Evolutionary conservation across 495 filamentous ascomycete species (phyloP), one percentile per base, ranked within the genome.

Genomic region (Aspergillus haitiensis): DNA sequence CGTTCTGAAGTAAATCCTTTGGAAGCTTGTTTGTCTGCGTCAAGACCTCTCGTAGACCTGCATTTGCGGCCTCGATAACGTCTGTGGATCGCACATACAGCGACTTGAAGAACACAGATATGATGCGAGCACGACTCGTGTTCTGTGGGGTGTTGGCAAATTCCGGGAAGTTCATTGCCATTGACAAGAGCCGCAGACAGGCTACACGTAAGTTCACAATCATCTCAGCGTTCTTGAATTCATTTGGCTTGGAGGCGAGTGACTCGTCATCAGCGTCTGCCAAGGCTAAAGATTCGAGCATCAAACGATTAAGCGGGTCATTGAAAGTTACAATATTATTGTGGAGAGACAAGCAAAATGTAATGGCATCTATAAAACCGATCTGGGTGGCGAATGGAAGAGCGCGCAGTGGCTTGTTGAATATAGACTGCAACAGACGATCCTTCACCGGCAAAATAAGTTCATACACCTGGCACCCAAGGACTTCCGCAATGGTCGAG

Each of bases 291-390:
- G 93, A 91, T 71, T 99, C 95, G 80, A 93, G 86, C 62, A 99
- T 82, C 45, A 99, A 77, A 5, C 95, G 84, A 64, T 91, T 95
- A 21, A 97, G 82, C 58, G 90, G 83, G 46, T 97, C 93, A 65
- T 96, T 93, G 70, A 97, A 96, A 12, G 86, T 82, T 18, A 98
- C 82, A 53, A 97, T 91, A 55, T 92, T 88, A 45, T 88, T 84
- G 63, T 93, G 90, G 32, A 98, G 78, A 31, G 87, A 84, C 73
- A 99, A 81, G 71, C 91, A 95, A 71, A 92, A 98, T 0, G 90
- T 94, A 63, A 99, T 92, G 6, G 93, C 95, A 71, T 98, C 94
- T 63, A 99, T 96, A 69, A 93, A 98, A 9, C 94, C 95, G 67
- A 99, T 98, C 71, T 99, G 95, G 2, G 87, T 90, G 5, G 88